A percentile compares a stretch with the other conserved stretches of the same genome.
Evolutionary conservation across 2,329 filamentous ascomycete species (phyloP).

Genomic region (Thielaviopsis musarum): DNA sequence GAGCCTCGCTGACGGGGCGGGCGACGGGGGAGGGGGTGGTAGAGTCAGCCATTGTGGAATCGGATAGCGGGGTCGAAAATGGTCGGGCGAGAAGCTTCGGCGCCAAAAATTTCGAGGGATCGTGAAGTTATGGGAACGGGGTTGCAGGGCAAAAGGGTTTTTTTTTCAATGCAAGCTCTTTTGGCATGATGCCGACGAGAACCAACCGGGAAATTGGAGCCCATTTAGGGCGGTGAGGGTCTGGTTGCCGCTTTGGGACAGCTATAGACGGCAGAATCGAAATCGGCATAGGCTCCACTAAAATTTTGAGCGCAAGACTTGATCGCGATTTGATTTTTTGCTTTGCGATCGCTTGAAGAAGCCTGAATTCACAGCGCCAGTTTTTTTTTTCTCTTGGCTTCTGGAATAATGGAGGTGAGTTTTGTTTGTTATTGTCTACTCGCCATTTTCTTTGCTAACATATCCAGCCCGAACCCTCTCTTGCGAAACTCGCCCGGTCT

Average conservation of each 20-base stretch:
- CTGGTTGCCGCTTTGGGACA: conserved; percentile 14
- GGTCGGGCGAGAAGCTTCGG: conserved; percentile 3
- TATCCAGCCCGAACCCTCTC: conserved; percentile 20
- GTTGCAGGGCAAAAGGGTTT: conserved; percentile 3
- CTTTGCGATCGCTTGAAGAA: conserved; percentile 2
- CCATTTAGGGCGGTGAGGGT: conserved; percentile 28
- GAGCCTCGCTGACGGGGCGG: conserved; percentile 87
- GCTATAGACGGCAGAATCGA: conserved; percentile 27
- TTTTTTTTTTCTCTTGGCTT: conserved; percentile 1
- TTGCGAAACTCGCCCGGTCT: conserved; percentile 36
- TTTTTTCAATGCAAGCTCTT: conserved; percentile 1
- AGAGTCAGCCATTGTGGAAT: conserved; percentile 35
- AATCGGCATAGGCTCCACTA: conserved; percentile 10
- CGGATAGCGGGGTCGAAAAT: not conserved
- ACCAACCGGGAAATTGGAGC: conserved; percentile 22
- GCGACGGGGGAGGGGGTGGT: conserved; percentile 33
- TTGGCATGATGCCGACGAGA: conserved; percentile 17
- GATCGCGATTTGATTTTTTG: not conserved
- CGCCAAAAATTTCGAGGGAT: conserved; percentile 3
- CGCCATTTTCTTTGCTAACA: conserved; percentile 13
- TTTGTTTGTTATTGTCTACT: not conserved
- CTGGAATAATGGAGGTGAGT: conserved; percentile 5
- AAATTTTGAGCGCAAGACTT: conserved; percentile 11
- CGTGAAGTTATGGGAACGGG: conserved; percentile 1
- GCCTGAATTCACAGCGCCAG: conserved; percentile 10